These are phyloP conservation scores for Starmera dryadoides DNA, from an alignment of 805 yeast genomes.

Conservation along the genomic window DNA sequence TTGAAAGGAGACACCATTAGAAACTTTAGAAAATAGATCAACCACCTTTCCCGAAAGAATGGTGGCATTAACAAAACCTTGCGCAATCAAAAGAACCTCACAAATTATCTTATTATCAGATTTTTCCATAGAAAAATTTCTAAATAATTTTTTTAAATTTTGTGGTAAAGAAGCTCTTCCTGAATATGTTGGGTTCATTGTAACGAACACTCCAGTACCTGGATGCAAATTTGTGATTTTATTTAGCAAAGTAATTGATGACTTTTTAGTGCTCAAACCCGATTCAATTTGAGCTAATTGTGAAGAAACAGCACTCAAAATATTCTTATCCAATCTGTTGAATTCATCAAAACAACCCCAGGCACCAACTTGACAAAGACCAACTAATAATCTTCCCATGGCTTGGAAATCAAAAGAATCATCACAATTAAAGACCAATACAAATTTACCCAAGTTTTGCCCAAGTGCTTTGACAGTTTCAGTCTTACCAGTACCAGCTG, in stretches of 20 bases:
- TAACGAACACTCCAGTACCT: conserved; percentile 71
- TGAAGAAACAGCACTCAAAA: conserved; percentile 79
- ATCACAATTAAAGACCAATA: conserved; percentile 85
- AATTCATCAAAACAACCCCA: conserved; percentile 98
- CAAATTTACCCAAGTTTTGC: conserved; percentile 69
- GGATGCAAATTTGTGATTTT: conserved; percentile 30
- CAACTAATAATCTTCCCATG: conserved; percentile 68
- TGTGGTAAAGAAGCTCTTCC: conserved; percentile 85
- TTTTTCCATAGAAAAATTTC: conserved; percentile 62
- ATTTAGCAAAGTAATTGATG: conserved; percentile 34
- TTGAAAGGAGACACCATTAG: conserved; percentile 39
- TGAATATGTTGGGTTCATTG: conserved; percentile 85
- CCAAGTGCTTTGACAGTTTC: conserved; percentile 86
- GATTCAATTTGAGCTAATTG: conserved; percentile 66
- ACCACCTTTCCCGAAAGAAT: conserved; percentile 42
- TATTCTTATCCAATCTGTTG: conserved; percentile 64
- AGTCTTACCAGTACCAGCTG: conserved; percentile 97
- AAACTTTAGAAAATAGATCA: conserved; percentile 43
- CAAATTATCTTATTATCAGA: conserved; percentile 70
- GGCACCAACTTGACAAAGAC: conserved; percentile 76
- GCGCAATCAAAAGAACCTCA: conserved; percentile 63
- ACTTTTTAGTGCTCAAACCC: conserved; percentile 29
- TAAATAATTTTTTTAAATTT: conserved; percentile 70
- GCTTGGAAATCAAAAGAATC: conserved; percentile 78
- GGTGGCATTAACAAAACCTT: conserved; percentile 53